Base-by-base conservation (phyloP, 2,329 filamentous ascomycete species). In the Cladosporium austrohemisphaericum region DNA sequence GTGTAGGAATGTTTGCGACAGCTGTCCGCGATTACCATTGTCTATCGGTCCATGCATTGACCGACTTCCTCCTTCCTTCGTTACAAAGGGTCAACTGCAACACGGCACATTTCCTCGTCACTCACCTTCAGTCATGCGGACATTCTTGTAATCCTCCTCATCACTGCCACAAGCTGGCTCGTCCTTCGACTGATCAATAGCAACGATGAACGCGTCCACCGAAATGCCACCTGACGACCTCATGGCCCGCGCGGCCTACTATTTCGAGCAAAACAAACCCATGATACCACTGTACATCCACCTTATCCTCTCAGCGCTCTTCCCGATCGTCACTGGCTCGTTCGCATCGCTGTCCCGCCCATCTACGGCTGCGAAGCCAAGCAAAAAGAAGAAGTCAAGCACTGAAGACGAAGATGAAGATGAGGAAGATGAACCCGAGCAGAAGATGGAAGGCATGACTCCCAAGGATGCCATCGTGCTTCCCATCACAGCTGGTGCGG, bases 261-360 rank as follows among this genome's bases (percentile, higher is more conserved):
- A 47, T 22, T 37, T 47, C 19, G 33, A 33, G 8, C 37, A 50
- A 13, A 35, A 16, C 11, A 50, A 43, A 13, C 47, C 47, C 29
- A 50, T 50, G 47, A 41, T 50, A n/a, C 47, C 47, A 22, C 77
- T 79, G 9, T 78, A 84, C 58, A 60, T 75, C 0, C 83, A 86
- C 64, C 71, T 86, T 10, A 70, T 86, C 47, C 62, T 83, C 52
- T 84, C 87, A 22, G 85, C 90, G 11, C 68, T 95, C 13, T 83
- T 86, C 54, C 88, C 90, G 46, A 95, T 96, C 63, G 93, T 87
- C 68, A 77, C 88, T 4, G 88, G 87, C 40, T 82, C 90, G 7
- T 87, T 95, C 67, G 88, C 86, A n/a, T 86, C 91, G 1, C 78
- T 97, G 16, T 84, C 85, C 11, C 80, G 89, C 14, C 92, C 92